Evolutionary conservation across 2,329 filamentous ascomycete genomes (phyloP), one percentile per base, ranked within the genome.

Genomic region (Cephalotrichum gorgonifer): DNA sequence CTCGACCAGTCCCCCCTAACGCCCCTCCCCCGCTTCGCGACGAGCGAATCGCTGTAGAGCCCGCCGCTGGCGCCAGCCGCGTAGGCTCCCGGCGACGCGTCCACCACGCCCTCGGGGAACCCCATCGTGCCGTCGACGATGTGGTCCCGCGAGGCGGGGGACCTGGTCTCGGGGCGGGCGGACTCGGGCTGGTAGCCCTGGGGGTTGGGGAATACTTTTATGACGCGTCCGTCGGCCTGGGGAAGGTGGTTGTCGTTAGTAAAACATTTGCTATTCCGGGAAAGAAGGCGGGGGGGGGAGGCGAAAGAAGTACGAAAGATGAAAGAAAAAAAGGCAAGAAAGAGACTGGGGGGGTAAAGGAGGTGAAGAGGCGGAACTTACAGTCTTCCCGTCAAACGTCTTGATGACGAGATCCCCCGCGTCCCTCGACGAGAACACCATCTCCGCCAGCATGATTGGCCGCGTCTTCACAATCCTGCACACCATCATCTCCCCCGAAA

Each of bases 351-450:
- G n/a, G n/a, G n/a, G n/a, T n/a, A n/a, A n/a, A n/a, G n/a, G n/a
- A n/a, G n/a, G n/a, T n/a, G n/a, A n/a, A n/a, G n/a, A n/a, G n/a
- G 30, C 4, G 30, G 30, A 39, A 65, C 80, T 56, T 62, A 87
- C 86, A 60, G 80, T 88, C 69, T 88, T 83, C 61, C 85, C 81
- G 65, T 93, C 83, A 64, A 91, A 91, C 3, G 76, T 86, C 51
- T 77, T 72, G 58, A 91, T 84, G 17, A 89, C 84, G 35, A 75
- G 77, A 57, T 91, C 82, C 3, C 85, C 87, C 35, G 83, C 85
- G 53, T 85, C 79, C 56, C 78, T 81, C 51, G 79, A 82, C 54
- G 81, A 75, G 60, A 91, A 89, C 4, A 83, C 73, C 60, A 93
- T 79, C 66, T 93, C 87, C 22, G 84, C 85, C 59, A 89, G 82